Conservation (phyloP, 2,329 filamentous ascomycete genomes). For the Colletotrichum lini region DNA sequence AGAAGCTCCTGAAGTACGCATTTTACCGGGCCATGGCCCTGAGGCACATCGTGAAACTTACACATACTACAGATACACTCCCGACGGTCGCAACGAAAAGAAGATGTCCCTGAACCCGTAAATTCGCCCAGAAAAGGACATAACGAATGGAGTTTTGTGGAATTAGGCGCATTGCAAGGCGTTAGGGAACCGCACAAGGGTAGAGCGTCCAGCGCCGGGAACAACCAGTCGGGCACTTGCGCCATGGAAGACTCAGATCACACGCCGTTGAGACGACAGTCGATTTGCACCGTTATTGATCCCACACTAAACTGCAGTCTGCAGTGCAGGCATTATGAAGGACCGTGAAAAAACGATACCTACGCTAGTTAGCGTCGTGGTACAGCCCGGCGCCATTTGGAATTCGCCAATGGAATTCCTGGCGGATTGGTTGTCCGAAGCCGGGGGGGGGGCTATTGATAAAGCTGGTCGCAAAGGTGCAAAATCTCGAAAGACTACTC, state of each 20-base stretch:
- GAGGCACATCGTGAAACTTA: constrained; percentile 41
- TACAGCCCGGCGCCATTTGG: background rate
- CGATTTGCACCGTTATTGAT: background rate
- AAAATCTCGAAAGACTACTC: background rate
- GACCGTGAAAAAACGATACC: no score
- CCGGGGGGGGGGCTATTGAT: background rate
- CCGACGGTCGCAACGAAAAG: constrained; percentile 75
- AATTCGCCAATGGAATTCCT: no score
- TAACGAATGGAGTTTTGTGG: constrained; percentile 26
- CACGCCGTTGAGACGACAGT: background rate
- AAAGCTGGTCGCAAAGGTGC: background rate
- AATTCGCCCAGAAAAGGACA: constrained; percentile 41
- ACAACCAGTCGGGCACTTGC: background rate
- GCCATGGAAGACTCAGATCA: background rate
- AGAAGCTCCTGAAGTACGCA: constrained; percentile 93
- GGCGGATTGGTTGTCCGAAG: no score
- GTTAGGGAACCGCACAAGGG: constrained; percentile 35
- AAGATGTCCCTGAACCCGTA: constrained; percentile 62
- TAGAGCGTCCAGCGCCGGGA: background rate
- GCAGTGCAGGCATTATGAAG: background rate
- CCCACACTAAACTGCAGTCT: background rate
- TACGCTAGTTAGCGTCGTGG: background rate
- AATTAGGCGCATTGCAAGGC: constrained; percentile 45
- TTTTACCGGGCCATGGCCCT: background rate
- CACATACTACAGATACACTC: constrained; percentile 66